Evolutionary conservation across 331 rosid species (phyloP), one percentile per base, ranked within the genome.

Genomic region (Quercus tomentella): DNA sequence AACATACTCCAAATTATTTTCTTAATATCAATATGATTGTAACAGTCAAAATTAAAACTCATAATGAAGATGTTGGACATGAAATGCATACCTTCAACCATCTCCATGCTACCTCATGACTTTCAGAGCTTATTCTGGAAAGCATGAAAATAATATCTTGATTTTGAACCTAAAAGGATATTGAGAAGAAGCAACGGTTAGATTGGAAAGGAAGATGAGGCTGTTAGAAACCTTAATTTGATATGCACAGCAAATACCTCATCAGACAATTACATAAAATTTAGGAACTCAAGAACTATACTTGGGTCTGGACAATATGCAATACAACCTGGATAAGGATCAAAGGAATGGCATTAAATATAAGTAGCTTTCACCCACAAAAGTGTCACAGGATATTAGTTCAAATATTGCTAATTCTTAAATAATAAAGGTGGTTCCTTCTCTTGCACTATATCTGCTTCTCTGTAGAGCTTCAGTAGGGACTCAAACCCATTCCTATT

Each of bases 281-380:
- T 23, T 23, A 86, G 78, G 76, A 74, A 88, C 83, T 90, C 89
- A 22, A 79, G 60, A 72, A 86, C 85, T 61, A 86, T 72, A 76
- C 81, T 63, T 21, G 90, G 89, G 73, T 90, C 93, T 45, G 87
- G 72, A 79, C 91, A 87, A 43, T 91, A 83, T 61, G 90, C 83
- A 14, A 87, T 78, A 54, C 68, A 73, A 61, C 89, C 94, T 92
- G 84, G 25, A 74, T 22, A 70, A 83, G 45, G 18, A 70, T 55
- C 30, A 62, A 61, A 74, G 28, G 54, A 63, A 58, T 37, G 62
- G 69, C 33, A 52, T n/a, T 17, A 41, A 70, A 21, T 65, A 30
- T 66, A 81, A 56, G 33, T 20, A 7, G 49, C 58, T 25, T 61
- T 56, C 49, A 57, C 65, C 70, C 73, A 71, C 58, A 49, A 28